Evolutionary conservation across 495 filamentous ascomycete species (phyloP).

Genomic region (Neurospora intermedia): DNA sequence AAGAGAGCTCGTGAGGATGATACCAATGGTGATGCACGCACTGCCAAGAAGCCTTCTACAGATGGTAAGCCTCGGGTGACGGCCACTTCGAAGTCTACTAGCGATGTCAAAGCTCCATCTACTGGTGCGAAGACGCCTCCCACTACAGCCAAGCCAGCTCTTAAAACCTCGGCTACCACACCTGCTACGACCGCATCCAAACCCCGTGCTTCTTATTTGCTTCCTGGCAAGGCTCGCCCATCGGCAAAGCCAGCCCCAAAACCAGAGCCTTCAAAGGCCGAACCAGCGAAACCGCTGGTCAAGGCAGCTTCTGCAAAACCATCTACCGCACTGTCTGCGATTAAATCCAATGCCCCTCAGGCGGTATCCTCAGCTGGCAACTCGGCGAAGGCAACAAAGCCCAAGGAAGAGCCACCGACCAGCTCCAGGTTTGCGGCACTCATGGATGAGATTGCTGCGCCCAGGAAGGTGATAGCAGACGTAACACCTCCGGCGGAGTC

Average conservation of each 20-base stretch:
- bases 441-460: constrained; percentile 56
- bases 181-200: constrained; percentile 15
- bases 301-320: constrained; percentile 8
- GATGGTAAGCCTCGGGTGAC: constrained; percentile 8
- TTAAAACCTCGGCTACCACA: constrained; percentile 18
- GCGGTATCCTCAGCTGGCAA: constrained; percentile 1
- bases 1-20: constrained; percentile 32
- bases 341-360: not conserved
- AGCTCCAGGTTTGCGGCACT: constrained; percentile 30
- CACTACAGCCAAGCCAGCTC: constrained; percentile 11
- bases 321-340: constrained; percentile 4
- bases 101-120: constrained; percentile 5
- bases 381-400: constrained; percentile 9
- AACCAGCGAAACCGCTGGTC: not conserved
- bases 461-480: constrained; percentile 36
- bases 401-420: constrained; percentile 20
- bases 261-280: constrained; percentile 14
- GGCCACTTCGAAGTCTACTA: constrained; percentile 8
- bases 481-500: constrained; percentile 37
- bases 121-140: constrained; percentile 8
- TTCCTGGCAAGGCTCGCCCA: constrained; percentile 28
- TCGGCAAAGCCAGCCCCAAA: constrained; percentile 22
- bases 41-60: constrained; percentile 29
- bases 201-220: constrained; percentile 10
- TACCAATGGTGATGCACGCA: constrained; percentile 20